phyloP scores from a whole-genome alignment of 805 yeast species.

The Kuraishia molischiana region DNA sequence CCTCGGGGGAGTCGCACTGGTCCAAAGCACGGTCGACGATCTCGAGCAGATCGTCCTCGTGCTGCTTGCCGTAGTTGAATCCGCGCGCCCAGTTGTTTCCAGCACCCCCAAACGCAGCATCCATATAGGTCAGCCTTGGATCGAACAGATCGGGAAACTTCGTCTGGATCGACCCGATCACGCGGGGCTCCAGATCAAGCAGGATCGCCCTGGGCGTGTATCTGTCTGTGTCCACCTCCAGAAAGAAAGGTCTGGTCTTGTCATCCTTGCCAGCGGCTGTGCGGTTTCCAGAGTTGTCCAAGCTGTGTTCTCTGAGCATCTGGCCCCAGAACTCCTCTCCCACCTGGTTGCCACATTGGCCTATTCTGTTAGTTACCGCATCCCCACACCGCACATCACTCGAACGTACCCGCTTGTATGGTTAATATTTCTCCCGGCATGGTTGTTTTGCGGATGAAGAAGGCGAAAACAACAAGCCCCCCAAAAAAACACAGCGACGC shows the following conservation, averaged over 20 bases:
- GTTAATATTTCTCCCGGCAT: slow-evolving; percentile 62
- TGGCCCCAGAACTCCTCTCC: slow-evolving; percentile 92
- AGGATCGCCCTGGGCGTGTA: slow-evolving; percentile 85
- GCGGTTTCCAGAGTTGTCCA: slow-evolving; percentile 21
- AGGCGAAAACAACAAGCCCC: too few relatives aligned
- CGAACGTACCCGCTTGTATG: slow-evolving; percentile 42
- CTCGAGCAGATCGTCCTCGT: slow-evolving; percentile 67
- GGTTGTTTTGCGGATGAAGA: too few relatives aligned
- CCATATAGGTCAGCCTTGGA: slow-evolving; percentile 70
- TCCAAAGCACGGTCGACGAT: slow-evolving; percentile 87
- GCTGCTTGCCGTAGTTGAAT: slow-evolving; percentile 58
- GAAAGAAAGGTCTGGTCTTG: slow-evolving; percentile 77
- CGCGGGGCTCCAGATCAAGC: slow-evolving; percentile 87
- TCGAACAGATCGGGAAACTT: slow-evolving; percentile 58
- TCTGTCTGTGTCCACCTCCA: slow-evolving; percentile 53
- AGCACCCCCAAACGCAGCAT: slow-evolving; percentile 85
- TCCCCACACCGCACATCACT: background rate
- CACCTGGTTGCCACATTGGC: slow-evolving; percentile 96
- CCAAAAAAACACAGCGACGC: too few relatives aligned
- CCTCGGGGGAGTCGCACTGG: slow-evolving; percentile 80
- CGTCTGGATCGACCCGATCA: slow-evolving; percentile 48
- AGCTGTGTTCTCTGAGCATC: slow-evolving; percentile 79
- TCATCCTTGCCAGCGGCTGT: slow-evolving; percentile 42
- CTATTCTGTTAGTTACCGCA: too few relatives aligned
- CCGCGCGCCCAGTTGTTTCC: slow-evolving; percentile 97